These are phyloP conservation scores for Nissolia schottii DNA, from an alignment of 306 rosid species.

Conservation along the genomic window DNA sequence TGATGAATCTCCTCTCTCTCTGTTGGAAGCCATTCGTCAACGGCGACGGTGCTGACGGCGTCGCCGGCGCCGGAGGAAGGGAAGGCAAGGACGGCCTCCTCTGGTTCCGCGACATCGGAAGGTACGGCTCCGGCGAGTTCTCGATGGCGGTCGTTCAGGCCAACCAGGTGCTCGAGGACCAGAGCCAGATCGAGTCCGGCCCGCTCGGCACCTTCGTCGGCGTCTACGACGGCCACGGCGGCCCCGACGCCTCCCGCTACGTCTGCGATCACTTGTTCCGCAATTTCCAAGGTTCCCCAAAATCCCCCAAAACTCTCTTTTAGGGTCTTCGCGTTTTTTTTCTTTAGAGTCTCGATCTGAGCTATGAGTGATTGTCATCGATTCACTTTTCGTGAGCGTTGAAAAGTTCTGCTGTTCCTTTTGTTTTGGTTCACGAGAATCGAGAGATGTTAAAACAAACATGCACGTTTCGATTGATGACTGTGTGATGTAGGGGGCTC, in stretches of 20 bases:
- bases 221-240: constrained; percentile 91
- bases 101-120: constrained; percentile 68
- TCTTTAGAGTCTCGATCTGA: constrained; percentile 10
- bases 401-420: not conserved
- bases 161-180: constrained; percentile 85
- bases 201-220: constrained; percentile 81
- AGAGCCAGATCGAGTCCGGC: constrained; percentile 84
- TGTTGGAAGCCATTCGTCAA: constrained; percentile 81
- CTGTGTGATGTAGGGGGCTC: not conserved
- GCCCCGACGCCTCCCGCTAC: constrained; percentile 70
- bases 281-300: constrained; percentile 63
- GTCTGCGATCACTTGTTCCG: constrained; percentile 74
- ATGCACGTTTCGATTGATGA: not conserved
- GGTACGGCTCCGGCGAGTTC: constrained; percentile 66
- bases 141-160: constrained; percentile 92
- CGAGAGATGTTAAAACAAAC: constrained; percentile 23
- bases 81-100: constrained; percentile 63
- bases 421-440: constrained; percentile 20
- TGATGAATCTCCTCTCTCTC: constrained; percentile 79
- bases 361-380: constrained; percentile 22
- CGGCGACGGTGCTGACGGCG: constrained; percentile 26
- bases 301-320: not conserved
- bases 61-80: constrained; percentile 18
- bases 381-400: constrained; percentile 25
- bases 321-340: not conserved